Conservation (phyloP, 352 stramenopile species). For the Globisporangium rhizosaccharum region DNA sequence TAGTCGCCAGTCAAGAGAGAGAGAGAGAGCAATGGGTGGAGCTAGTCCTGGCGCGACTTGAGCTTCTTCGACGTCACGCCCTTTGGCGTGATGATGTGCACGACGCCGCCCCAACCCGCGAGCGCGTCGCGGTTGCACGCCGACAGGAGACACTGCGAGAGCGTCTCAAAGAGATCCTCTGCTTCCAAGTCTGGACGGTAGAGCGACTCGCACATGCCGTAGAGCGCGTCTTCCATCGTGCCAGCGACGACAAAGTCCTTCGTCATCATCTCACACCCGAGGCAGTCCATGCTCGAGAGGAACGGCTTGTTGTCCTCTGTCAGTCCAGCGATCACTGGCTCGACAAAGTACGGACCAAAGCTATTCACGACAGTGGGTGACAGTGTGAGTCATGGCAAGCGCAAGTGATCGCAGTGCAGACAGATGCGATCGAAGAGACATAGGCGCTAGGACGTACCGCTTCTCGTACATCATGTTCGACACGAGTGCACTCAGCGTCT, state of each 20-base stretch:
- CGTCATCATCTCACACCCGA: slow-evolving; percentile 94
- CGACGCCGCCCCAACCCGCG: slow-evolving; percentile 96
- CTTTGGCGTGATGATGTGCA: slow-evolving; percentile 96
- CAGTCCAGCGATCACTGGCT: slow-evolving; percentile 97
- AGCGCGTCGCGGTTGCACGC: slow-evolving; percentile 98
- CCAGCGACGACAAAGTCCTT: slow-evolving; percentile 98
- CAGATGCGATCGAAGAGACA: background rate
- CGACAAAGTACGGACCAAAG: slow-evolving; percentile 98
- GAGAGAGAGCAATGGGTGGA: background rate
- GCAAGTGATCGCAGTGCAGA: too few relatives aligned
- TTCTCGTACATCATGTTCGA: slow-evolving; percentile 98
- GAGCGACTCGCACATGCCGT: slow-evolving; percentile 98
- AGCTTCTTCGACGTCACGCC: slow-evolving; percentile 81
- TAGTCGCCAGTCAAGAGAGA: background rate
- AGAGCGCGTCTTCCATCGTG: slow-evolving; percentile 97
- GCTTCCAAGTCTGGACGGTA: slow-evolving; percentile 96
- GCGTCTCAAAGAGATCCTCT: slow-evolving; percentile 97
- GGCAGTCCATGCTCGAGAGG: slow-evolving; percentile 97
- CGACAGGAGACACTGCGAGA: slow-evolving; percentile 97
- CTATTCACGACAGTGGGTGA: slow-evolving; percentile 3
- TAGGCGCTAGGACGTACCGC: slow-evolving; percentile 30
- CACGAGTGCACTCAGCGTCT: slow-evolving; percentile 95
- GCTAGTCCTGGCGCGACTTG: slow-evolving; percentile 76
- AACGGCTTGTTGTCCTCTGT: slow-evolving; percentile 95
- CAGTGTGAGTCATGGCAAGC: too few relatives aligned